Percentiles rank a stretch among this genome's conserved stretches.
Conservation (phyloP, 495 filamentous ascomycete genomes). For the Parathielavia appendiculata region DNA sequence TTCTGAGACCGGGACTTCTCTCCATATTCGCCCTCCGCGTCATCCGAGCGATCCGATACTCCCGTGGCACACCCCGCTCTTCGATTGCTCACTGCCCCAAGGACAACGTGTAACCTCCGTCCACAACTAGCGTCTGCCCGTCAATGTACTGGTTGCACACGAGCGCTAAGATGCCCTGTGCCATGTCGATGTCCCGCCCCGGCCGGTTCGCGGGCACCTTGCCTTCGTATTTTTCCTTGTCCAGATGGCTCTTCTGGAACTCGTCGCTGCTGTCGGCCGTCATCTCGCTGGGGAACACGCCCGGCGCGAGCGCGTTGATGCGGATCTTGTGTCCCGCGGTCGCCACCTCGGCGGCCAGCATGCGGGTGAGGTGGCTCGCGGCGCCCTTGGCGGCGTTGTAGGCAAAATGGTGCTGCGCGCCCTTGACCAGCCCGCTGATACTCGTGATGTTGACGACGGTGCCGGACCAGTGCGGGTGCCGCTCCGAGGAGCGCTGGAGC, state of each 20-base stretch:
- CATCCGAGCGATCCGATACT: background rate
- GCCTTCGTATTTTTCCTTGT: conserved; percentile 54
- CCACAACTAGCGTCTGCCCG: conserved; percentile 61
- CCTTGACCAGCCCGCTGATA: conserved; percentile 54
- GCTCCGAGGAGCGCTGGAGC: conserved; percentile 40
- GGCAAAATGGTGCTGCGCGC: conserved; percentile 66
- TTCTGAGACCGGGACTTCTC: no score
- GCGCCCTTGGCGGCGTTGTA: conserved; percentile 74
- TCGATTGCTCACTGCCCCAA: conserved; percentile 17
- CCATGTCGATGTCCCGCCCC: conserved; percentile 72
- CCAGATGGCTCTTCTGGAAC: conserved; percentile 59
- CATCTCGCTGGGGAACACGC: conserved; percentile 70
- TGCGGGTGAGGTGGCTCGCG: conserved; percentile 61
- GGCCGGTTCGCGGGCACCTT: conserved; percentile 57
- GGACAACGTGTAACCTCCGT: conserved; percentile 49
- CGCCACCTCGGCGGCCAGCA: conserved; percentile 39
- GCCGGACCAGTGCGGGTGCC: conserved; percentile 47
- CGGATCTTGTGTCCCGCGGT: conserved; percentile 52
- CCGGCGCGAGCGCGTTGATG: conserved; percentile 66
- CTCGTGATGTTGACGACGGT: conserved; percentile 57
- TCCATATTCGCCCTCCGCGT: no score
- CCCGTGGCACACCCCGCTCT: background rate
- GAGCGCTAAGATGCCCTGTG: conserved; percentile 56
- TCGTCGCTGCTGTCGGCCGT: conserved; percentile 53
- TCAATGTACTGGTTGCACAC: conserved; percentile 67